phyloP scores from a whole-genome alignment of 2,329 filamentous ascomycete genomes.

The Albophoma yamanashiensis region DNA sequence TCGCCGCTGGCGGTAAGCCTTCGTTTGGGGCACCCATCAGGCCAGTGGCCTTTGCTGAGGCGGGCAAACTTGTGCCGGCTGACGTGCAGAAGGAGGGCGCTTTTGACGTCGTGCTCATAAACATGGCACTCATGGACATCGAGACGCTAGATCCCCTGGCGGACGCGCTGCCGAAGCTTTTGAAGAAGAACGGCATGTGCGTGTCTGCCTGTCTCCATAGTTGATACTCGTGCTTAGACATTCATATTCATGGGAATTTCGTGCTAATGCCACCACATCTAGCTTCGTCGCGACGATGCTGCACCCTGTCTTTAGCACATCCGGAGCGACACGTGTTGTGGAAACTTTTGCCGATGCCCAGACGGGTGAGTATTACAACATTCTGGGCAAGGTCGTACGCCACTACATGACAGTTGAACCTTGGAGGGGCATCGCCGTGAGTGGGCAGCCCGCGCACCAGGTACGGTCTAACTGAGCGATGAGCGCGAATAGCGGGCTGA shows the following conservation, averaged over 20 bases:
- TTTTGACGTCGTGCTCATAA: slow-evolving; percentile 34
- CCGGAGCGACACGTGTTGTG: slow-evolving; percentile 26
- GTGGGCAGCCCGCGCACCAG: slow-evolving; percentile 21
- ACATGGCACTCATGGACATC: slow-evolving; percentile 40
- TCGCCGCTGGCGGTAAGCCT: slow-evolving; percentile 5
- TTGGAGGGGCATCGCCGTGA: slow-evolving; percentile 22
- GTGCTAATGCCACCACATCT: neutral
- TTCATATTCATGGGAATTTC: too few species aligned
- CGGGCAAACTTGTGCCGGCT: neutral
- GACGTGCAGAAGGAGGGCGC: slow-evolving; percentile 9
- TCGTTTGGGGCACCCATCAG: neutral
- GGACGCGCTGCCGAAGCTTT: slow-evolving; percentile 24
- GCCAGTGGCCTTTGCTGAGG: neutral
- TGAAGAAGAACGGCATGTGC: slow-evolving; percentile 29
- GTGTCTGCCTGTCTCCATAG: slow-evolving; percentile 9
- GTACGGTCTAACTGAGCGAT: slow-evolving; percentile 10
- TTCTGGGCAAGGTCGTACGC: slow-evolving; percentile 24
- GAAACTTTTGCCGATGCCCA: slow-evolving; percentile 23
- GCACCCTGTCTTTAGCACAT: slow-evolving; percentile 38
- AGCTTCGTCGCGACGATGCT: slow-evolving; percentile 36
- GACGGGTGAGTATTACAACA: slow-evolving; percentile 23
- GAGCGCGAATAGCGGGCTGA: neutral
- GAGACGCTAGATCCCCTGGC: slow-evolving; percentile 30
- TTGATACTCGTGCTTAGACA: neutral
- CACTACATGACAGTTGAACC: slow-evolving; percentile 32